Conservation (phyloP, 495 filamentous ascomycete genomes). For the Podospora sp. region DNA sequence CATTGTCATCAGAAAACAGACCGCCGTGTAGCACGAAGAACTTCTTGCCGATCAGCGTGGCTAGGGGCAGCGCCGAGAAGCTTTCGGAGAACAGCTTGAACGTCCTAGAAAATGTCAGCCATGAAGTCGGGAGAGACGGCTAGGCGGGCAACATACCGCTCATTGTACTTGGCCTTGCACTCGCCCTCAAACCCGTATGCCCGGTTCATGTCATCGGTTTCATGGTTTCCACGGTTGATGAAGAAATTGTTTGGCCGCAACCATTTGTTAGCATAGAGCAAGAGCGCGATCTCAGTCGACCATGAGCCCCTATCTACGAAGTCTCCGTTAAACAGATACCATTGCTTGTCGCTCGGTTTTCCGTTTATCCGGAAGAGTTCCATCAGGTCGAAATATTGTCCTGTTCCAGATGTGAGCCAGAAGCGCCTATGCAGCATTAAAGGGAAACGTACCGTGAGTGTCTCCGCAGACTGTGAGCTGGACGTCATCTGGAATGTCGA, state of each 20-base stretch:
- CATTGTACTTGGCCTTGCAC: conserved; percentile 96
- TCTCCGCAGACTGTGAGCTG: conserved; percentile 95
- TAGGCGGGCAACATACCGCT: conserved; percentile 51
- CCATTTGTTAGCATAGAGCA: conserved; percentile 97
- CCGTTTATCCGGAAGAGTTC: conserved; percentile 95
- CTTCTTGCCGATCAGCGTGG: conserved; percentile 88
- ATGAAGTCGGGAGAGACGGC: not conserved
- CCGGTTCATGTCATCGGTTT: conserved; percentile 99
- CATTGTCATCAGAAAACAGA: conserved; percentile 96
- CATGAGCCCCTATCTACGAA: conserved; percentile 98
- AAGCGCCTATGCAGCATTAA: not conserved
- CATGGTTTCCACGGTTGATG: conserved; percentile 98
- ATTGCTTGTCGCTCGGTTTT: conserved; percentile 76
- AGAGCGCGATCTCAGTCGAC: conserved; percentile 93
- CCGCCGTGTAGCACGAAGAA: conserved; percentile 94
- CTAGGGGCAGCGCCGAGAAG: conserved; percentile 92
- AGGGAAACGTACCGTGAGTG: conserved; percentile 72
- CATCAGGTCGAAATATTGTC: conserved; percentile 97
- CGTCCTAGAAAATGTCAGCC: conserved; percentile 46
- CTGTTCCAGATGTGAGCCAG: conserved; percentile 44
- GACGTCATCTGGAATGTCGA: conserved; percentile 73
- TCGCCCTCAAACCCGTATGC: conserved; percentile 99
- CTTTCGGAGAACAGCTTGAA: conserved; percentile 99
- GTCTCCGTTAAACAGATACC: conserved; percentile 98
- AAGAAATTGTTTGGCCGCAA: conserved; percentile 84